phyloP scores from a whole-genome alignment of 805 yeast genomes.

The Saturnispora gosingensis region DNA sequence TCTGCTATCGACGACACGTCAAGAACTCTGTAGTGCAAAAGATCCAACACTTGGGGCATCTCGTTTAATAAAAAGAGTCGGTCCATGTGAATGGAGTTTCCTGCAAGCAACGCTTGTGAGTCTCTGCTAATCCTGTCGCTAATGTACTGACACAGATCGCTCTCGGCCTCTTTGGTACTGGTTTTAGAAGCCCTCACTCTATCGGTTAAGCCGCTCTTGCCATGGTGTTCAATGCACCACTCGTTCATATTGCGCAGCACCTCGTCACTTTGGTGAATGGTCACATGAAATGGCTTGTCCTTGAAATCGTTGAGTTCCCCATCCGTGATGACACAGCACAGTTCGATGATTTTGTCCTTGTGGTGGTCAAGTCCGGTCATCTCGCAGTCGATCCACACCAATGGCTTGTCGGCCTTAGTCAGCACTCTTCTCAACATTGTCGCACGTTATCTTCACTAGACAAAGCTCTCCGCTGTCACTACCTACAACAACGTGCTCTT shows the following conservation, averaged over 20 bases:
- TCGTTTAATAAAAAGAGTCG: slow-evolving; percentile 74
- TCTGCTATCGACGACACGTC: slow-evolving; percentile 90
- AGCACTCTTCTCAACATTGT: slow-evolving; percentile 28
- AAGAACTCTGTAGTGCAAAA: slow-evolving; percentile 63
- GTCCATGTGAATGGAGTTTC: slow-evolving; percentile 90
- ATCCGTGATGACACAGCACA: slow-evolving; percentile 86
- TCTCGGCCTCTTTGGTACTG: slow-evolving; percentile 52
- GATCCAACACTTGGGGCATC: slow-evolving; percentile 63
- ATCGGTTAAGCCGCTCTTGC: slow-evolving; percentile 64
- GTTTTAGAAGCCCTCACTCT: slow-evolving; percentile 50
- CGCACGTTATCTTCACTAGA: neutral
- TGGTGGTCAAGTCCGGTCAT: slow-evolving; percentile 91
- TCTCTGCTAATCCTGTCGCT: neutral
- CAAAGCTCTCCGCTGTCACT: neutral
- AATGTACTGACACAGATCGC: slow-evolving; percentile 33
- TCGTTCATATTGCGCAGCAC: slow-evolving; percentile 67
- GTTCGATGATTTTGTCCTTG: slow-evolving; percentile 81
- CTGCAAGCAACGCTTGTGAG: slow-evolving; percentile 62
- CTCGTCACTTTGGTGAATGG: slow-evolving; percentile 56
- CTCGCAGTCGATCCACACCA: slow-evolving; percentile 97
- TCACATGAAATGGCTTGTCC: slow-evolving; percentile 65
- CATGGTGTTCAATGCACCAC: slow-evolving; percentile 86
- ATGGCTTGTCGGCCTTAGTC: slow-evolving; percentile 20
- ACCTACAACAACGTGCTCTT: neutral
- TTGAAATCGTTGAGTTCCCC: slow-evolving; percentile 55